Evolutionary conservation across 495 filamentous ascomycete species (phyloP).

Genomic region (Xylaria palmicola): DNA sequence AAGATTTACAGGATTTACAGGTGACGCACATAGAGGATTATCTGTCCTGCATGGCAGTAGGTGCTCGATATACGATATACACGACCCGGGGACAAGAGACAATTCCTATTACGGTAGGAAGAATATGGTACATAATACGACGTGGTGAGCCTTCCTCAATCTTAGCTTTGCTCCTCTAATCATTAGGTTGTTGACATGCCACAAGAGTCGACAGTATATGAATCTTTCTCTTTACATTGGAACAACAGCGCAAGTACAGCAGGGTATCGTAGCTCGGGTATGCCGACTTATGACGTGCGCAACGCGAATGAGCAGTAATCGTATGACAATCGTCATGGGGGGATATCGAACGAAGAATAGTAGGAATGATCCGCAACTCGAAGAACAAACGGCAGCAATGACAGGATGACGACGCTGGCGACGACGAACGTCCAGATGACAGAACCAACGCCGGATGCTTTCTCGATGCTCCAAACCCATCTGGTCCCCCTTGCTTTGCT

Average conservation of each 20-base stretch:
- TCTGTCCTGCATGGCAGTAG: not conserved
- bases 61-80: not conserved
- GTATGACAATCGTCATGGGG: slow-evolving; percentile 10
- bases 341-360: slow-evolving; percentile 27
- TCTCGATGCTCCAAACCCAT: slow-evolving; percentile 23
- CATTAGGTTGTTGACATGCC: not conserved
- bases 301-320: slow-evolving; percentile 13
- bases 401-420: slow-evolving; percentile 20
- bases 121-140: not conserved
- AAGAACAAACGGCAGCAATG: slow-evolving; percentile 12
- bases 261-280: slow-evolving; percentile 19
- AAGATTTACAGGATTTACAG: not conserved
- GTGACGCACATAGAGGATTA: not conserved
- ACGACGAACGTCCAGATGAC: slow-evolving; percentile 23
- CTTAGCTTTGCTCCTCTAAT: not conserved
- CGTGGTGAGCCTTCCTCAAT: slow-evolving; percentile 1
- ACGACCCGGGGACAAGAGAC: not conserved
- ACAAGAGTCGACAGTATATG: slow-evolving; percentile 5
- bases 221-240: slow-evolving; percentile 13
- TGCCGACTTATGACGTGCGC: slow-evolving; percentile 14
- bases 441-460: slow-evolving; percentile 25
- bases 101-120: not conserved
- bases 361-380: slow-evolving; percentile 15
- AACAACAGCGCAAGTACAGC: slow-evolving; percentile 10
- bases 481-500: slow-evolving; percentile 23